Percentiles rank a stretch among this genome's conserved stretches.
These are phyloP conservation scores for Hypoxylon fuscum DNA, from an alignment of 495 filamentous ascomycete species.

Conservation along the genomic window DNA sequence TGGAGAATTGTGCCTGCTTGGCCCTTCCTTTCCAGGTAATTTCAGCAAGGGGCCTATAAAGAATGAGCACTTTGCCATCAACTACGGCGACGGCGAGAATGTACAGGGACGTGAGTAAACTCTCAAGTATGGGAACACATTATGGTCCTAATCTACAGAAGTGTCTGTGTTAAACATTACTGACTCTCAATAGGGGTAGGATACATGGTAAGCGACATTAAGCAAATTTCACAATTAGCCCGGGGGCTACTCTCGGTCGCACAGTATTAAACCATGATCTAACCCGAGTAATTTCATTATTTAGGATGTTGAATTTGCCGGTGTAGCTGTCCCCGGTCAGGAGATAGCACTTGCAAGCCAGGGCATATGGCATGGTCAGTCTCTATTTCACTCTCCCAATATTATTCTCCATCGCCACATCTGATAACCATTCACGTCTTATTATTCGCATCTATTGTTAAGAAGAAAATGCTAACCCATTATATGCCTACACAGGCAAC, in stretches of 20 bases:
- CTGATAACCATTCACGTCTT: background rate
- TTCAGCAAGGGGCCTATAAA: conserved; percentile 50
- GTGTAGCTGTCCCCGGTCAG: conserved; percentile 63
- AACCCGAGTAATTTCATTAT: background rate
- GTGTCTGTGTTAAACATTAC: background rate
- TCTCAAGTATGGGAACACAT: no score
- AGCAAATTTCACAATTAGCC: background rate
- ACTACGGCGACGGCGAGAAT: conserved; percentile 54
- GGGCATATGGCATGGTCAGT: conserved; percentile 56
- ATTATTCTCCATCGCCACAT: background rate
- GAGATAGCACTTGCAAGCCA: conserved; percentile 58
- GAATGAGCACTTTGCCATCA: conserved; percentile 59
- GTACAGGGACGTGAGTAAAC: conserved; percentile 26
- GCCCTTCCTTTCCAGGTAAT: conserved; percentile 49
- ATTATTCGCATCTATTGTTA: no score
- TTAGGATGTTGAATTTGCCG: conserved; percentile 63
- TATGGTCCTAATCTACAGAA: background rate
- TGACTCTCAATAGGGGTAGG: conserved; percentile 7
- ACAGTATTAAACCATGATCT: background rate
- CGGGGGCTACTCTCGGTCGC: background rate
- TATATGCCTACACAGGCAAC: conserved; percentile 36
- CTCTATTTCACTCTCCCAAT: conserved; percentile 5
- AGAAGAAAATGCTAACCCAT: no score
- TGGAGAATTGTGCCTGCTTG: conserved; percentile 55
- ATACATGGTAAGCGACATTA: conserved; percentile 14